A percentile compares a stretch with the other conserved stretches of the same genome.
These are phyloP conservation scores for Barnettozyma vustinii DNA, from an alignment of 805 yeast genomes.

Conservation along the genomic window DNA sequence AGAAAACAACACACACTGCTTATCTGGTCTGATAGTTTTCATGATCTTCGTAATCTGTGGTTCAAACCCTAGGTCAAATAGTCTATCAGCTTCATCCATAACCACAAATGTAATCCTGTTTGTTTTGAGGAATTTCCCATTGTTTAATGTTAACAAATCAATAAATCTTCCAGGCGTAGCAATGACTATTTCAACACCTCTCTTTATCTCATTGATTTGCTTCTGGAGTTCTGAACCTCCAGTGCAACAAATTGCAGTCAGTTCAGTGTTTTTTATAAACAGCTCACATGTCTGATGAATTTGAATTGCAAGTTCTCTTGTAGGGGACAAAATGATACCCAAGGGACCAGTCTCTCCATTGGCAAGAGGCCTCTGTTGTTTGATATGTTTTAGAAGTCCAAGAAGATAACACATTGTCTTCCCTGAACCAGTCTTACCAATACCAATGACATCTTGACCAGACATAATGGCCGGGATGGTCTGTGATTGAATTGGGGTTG, in stretches of 20 bases:
- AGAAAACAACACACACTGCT: conserved; percentile 85
- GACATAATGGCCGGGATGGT: conserved; percentile 87
- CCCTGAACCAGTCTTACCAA: conserved; percentile 96
- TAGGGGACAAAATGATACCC: conserved; percentile 80
- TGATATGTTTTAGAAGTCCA: conserved; percentile 80
- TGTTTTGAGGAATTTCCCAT: conserved; percentile 65
- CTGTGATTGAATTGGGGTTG: conserved; percentile 88
- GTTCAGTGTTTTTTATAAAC: conserved; percentile 45
- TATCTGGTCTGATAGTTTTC: conserved; percentile 72
- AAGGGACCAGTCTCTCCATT: conserved; percentile 62
- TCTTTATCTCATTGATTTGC: conserved; percentile 75
- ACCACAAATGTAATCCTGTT: conserved; percentile 74
- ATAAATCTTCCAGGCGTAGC: conserved; percentile 96
- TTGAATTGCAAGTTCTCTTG: conserved; percentile 87
- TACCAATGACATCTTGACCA: conserved; percentile 86
- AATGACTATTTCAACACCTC: conserved; percentile 74
- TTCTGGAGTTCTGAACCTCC: conserved; percentile 84
- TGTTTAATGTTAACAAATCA: conserved; percentile 78
- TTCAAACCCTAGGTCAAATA: conserved; percentile 96
- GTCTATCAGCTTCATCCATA: conserved; percentile 91
- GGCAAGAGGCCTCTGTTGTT: conserved; percentile 55
- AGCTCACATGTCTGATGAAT: conserved; percentile 60
- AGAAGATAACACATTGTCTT: conserved; percentile 84
- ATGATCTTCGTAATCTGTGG: conserved; percentile 87
- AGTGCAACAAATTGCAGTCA: conserved; percentile 72